phyloP scores from a whole-genome alignment of 139 green algal genomes.

The Picochlorum sp. region DNA sequence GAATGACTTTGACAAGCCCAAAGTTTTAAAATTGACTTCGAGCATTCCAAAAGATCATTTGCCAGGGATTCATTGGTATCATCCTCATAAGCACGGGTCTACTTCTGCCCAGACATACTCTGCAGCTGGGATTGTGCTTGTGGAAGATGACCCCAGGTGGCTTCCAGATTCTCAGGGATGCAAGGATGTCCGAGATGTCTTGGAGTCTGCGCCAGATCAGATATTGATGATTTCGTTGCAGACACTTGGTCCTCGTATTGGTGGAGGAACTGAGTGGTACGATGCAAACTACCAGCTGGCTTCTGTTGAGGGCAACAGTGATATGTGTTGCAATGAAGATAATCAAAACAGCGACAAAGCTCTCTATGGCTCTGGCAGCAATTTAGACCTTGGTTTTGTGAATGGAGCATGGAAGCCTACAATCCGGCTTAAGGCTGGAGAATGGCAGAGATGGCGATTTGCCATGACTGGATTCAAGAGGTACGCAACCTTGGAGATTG shows the following conservation, averaged over 20 bases:
- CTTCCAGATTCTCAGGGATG: background rate
- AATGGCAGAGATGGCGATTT: background rate
- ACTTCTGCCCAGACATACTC: background rate
- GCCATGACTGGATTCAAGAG: background rate
- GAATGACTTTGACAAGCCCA: background rate
- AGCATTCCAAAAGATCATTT: background rate
- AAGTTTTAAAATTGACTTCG: background rate
- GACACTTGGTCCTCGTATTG: background rate
- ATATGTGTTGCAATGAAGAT: background rate
- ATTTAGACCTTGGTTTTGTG: background rate
- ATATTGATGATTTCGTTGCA: background rate
- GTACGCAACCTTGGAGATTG: background rate
- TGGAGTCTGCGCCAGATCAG: background rate
- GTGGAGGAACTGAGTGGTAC: background rate
- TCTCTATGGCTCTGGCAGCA: background rate
- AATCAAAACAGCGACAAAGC: background rate
- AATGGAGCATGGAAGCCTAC: background rate
- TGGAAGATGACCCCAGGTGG: background rate
- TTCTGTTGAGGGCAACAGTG: background rate
- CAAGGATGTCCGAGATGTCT: background rate
- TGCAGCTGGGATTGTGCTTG: background rate
- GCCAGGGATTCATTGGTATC: background rate
- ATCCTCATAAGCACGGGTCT: background rate
- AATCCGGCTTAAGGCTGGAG: background rate
- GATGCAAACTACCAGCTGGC: background rate